Percentiles rank a stretch among this genome's conserved stretches.
phyloP scores from a whole-genome alignment of 139 green algal species.

The Astrephomene gubernaculifera region DNA sequence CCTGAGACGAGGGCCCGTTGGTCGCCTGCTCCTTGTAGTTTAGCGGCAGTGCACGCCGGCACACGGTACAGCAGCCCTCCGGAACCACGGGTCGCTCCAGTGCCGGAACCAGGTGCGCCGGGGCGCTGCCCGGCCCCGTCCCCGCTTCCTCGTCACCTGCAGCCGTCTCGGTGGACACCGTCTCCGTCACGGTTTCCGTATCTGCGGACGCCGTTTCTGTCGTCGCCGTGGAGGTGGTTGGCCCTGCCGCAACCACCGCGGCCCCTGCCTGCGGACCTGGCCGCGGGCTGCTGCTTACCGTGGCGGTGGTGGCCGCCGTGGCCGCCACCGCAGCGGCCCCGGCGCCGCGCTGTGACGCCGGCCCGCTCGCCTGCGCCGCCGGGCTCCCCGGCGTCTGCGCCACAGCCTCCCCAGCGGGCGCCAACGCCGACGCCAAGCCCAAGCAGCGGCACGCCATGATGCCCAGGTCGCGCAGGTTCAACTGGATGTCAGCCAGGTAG shows the following conservation, averaged over 20 bases:
- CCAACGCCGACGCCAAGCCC: neutral
- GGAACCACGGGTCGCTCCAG: neutral
- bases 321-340: neutral
- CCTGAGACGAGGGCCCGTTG: neutral
- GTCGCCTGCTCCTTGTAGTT: conserved; percentile 17
- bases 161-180: neutral
- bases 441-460: conserved; percentile 39
- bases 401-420: neutral
- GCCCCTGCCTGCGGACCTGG: neutral
- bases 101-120: neutral
- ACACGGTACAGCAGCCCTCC: conserved; percentile 22
- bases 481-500: neutral
- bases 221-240: neutral
- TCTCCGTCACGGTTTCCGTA: neutral
- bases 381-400: neutral
- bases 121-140: neutral
- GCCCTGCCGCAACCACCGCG: neutral
- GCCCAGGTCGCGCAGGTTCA: conserved; percentile 14
- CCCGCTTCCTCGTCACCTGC: neutral
- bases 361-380: neutral
- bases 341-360: neutral
- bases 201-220: neutral
- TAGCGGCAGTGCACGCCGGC: neutral
- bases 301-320: neutral
- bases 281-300: neutral